Base-by-base conservation (phyloP, 2,329 filamentous ascomycete genomes). In the Pseudogymnoascus sp. region DNA sequence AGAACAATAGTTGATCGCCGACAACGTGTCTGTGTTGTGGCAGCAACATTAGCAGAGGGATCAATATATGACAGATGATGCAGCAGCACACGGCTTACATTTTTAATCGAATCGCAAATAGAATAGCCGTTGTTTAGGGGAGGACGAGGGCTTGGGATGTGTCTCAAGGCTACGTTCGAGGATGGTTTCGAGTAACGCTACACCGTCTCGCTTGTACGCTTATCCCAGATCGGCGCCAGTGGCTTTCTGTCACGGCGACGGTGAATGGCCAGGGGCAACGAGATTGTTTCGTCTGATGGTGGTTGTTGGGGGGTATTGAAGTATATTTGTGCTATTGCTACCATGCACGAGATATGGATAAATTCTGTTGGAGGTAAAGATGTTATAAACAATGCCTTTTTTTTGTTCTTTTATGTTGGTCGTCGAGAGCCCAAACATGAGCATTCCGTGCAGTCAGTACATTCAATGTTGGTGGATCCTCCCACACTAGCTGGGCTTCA, bases 131-230 rank as follows among this genome's bases (percentile, higher is more conserved):
- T 33, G 29, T 55, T 55, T 55, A 33, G 29, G 15, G 48, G 48
- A 55, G 8, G 48, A 29, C 29, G 15, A 55, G 17, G 48, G 48
- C 48, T n/a, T 55, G 21, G 48, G 29, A 17, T 55, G 48, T 55
- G 48, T 33, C 27, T 55, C 48, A 55, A 55, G 48, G 48, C 48
- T 55, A 15, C 29, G 48, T 55, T 55, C 48, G 48, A 55, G 48
- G 48, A 33, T 55, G 48, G 48, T 55, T 55, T 55, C 48, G 48
- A 55, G 48, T 33, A 55, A 55, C 48, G 48, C 48, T 55, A 55
- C 48, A 55, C 48, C 48, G 48, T 55, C 48, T 55, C 48, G 48
- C 48, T 55, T 55, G 29, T 55, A 55, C 29, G 48, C 48, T 55
- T 55, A 55, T 55, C 48, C 48, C 48, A 55, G 29, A 17, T 33